Evolutionary conservation across 192 early-diverging fungal species (phyloP), one percentile per base, ranked within the genome.

Genomic region (Mortierella antarctica): DNA sequence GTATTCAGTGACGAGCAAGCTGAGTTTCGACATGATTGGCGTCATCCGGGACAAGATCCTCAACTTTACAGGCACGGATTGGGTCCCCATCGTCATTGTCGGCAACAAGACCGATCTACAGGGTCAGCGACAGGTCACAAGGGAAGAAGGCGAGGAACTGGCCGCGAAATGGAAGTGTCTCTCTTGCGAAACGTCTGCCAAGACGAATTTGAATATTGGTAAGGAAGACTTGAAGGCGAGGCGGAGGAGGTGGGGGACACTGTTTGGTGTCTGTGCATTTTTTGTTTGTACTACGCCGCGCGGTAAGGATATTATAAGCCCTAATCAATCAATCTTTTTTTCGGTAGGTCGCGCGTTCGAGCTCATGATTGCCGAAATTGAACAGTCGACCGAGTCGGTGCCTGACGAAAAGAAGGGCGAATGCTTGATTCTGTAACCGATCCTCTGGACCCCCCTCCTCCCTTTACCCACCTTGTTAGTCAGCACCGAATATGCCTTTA

Each of bases 41-140:
- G 88, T 96, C 50, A 93, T 98, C 59, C 87, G 96, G 20, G 96
- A 98, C 75, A 98, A 99, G 84, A 96, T 99, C 61, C 86, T 98
- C 61, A 93, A 96, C 73, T 93, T 91, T 62, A 93, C 94, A 4
- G 97, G 96, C 20, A 93, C 92, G 42, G 94, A 97, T 63, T 94
- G 90, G 83, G 95, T 97, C 5, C 94, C 94, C 5, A 92, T 94
- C 72, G 93, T 97, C 39, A 84, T 98, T 78, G 96, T 96, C 39
- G 97, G 93, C 12, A 98, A 97, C 84, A 99, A 99, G 86, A 88
- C 88, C 7, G 98, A 99, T 87, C 77, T 99, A 39, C 84, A 89
- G 31, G 82, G 83, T 45, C 92, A 95, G 57, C 83, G 93, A 62
- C 91, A 95, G 83, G 90, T 99, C 20, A 67, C 92, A 7, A 47